Evolutionary conservation across 306 rosid species (phyloP).

Genomic region (Quercus engelmannii): DNA sequence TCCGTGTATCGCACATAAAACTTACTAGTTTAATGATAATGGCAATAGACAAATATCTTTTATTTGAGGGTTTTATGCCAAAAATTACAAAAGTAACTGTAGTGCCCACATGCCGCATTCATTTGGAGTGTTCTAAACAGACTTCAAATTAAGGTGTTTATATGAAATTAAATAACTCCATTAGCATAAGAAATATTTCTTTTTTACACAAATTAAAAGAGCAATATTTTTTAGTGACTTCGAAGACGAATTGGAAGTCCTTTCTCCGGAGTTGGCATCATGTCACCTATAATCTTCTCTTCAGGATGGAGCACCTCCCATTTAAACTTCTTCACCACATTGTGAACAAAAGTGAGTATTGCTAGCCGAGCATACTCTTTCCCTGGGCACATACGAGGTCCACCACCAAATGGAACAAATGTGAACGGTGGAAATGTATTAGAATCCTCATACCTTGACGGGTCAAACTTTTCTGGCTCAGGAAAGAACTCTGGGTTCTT

Average conservation of each 20-base stretch:
- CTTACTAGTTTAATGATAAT: no score
- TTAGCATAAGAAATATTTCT: neutral
- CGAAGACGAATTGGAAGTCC: conserved; percentile 33
- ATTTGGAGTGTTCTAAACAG: no score
- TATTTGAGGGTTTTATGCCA: no score
- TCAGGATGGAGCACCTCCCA: conserved; percentile 21
- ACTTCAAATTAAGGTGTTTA: no score
- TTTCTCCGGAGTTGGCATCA: conserved; percentile 43
- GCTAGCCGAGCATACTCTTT: conserved; percentile 40
- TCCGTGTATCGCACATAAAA: no score
- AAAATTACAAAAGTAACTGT: no score
- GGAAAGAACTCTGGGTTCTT: conserved; percentile 27
- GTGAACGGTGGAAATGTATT: conserved; percentile 22
- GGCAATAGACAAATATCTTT: no score
- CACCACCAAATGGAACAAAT: conserved; percentile 40
- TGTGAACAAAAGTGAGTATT: conserved; percentile 36
- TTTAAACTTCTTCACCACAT: conserved; percentile 28
- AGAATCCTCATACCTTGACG: conserved; percentile 20
- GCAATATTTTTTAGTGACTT: neutral
- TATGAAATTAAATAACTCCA: neutral
- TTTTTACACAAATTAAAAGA: neutral
- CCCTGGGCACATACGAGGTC: conserved; percentile 39
- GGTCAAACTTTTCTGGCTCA: conserved; percentile 33
- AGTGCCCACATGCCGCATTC: no score
- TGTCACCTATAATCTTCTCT: conserved; percentile 30